Evolutionary conservation across 1,284 basidiomycete species (phyloP).

Genomic region (Puccinia novopanici): DNA sequence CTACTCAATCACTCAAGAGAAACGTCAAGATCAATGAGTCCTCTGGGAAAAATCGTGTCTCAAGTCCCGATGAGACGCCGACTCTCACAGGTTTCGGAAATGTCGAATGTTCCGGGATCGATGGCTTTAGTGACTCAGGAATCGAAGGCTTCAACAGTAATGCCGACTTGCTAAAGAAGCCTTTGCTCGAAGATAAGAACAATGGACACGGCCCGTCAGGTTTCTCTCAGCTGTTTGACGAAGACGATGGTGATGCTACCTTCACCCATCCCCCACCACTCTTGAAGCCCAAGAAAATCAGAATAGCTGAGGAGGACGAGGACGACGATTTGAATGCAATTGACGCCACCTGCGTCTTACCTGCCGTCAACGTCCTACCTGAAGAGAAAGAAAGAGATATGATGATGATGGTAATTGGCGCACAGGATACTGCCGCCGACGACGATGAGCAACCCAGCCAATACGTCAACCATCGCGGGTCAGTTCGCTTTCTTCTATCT

Average conservation of each 20-base stretch:
- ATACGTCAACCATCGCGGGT: conserved; percentile 51
- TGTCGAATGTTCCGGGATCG: conserved; percentile 16
- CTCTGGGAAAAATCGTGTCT: background rate
- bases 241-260: conserved; percentile 30
- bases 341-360: conserved; percentile 35
- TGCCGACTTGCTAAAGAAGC: background rate
- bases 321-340: conserved; percentile 14
- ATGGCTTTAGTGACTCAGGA: conserved; percentile 10
- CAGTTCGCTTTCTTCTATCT: conserved; percentile 2
- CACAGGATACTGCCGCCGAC: conserved; percentile 24
- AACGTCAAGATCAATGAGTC: background rate
- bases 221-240: conserved; percentile 44
- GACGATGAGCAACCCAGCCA: conserved; percentile 37
- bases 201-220: background rate
- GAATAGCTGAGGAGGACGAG: background rate
- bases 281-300: conserved; percentile 23
- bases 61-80: background rate
- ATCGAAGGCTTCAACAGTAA: background rate
- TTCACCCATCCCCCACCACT: conserved; percentile 35
- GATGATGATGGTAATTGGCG: conserved; percentile 48
- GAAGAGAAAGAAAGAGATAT: conserved; percentile 50
- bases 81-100: conserved; percentile 26
- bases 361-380: conserved; percentile 47
- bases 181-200: background rate
- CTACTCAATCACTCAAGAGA: background rate